A percentile compares a stretch with the other conserved stretches of the same genome.
Evolutionary conservation across 2,329 filamentous ascomycete genomes (phyloP).

Genomic region (Stagonosporopsis tanaceti): DNA sequence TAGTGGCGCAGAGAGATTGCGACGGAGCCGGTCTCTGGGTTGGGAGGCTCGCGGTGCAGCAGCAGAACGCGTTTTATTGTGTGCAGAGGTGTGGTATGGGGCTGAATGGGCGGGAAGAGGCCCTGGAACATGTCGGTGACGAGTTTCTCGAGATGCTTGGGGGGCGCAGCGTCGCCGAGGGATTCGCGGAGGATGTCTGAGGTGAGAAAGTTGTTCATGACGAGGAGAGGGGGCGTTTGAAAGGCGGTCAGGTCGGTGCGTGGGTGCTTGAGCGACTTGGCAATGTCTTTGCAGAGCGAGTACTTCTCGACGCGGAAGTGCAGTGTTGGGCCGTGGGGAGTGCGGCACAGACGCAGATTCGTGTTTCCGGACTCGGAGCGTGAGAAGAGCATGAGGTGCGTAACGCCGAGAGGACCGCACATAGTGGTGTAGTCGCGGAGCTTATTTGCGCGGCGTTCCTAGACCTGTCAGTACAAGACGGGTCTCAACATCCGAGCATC

Average conservation of each 20-base stretch:
- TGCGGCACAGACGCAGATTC: conserved; percentile 85
- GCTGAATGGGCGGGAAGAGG: conserved; percentile 94
- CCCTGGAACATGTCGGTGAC: conserved; percentile 95
- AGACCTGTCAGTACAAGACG: not conserved
- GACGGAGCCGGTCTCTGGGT: conserved; percentile 64
- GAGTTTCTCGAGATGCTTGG: conserved; percentile 91
- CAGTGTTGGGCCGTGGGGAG: conserved; percentile 89
- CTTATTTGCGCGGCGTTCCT: conserved; percentile 85
- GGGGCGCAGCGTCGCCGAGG: conserved; percentile 68
- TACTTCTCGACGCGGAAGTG: conserved; percentile 96
- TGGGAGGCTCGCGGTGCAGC: conserved; percentile 76
- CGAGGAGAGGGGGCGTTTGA: conserved; percentile 83
- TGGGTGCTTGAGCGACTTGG: conserved; percentile 82
- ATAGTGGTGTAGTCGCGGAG: conserved; percentile 93
- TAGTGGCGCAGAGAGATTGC: conserved; percentile 91
- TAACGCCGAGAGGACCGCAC: conserved; percentile 92
- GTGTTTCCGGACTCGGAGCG: conserved; percentile 89
- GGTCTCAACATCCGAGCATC: not conserved
- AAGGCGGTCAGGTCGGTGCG: conserved; percentile 82
- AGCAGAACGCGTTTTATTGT: conserved; percentile 93
- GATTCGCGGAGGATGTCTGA: conserved; percentile 55
- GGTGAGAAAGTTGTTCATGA: conserved; percentile 96
- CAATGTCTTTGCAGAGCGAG: conserved; percentile 89
- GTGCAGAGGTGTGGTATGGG: conserved; percentile 84
- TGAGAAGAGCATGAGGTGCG: conserved; percentile 92